Percentiles rank a stretch among this genome's conserved stretches.
Conservation (phyloP, 1,284 basidiomycete species). For the Anthracocystis panici-leucophaei region DNA sequence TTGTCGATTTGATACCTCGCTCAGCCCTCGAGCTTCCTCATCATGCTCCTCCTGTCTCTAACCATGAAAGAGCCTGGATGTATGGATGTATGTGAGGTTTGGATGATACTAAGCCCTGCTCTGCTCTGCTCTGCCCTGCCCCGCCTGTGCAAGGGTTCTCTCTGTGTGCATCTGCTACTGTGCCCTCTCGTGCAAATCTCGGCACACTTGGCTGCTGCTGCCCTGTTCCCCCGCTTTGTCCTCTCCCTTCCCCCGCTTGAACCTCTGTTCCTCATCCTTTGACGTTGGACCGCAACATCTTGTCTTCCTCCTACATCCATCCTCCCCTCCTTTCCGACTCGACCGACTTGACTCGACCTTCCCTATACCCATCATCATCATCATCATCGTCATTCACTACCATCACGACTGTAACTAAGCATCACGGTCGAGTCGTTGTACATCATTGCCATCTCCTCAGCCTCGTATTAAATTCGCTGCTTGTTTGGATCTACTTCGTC, state of each 20-base stretch:
- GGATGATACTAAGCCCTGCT: neutral
- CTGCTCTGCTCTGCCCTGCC: too few relatives aligned
- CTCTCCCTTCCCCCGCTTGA: neutral
- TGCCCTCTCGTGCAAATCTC: slow-evolving; percentile 3
- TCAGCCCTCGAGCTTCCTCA: neutral
- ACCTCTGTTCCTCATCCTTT: neutral
- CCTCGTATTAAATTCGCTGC: neutral
- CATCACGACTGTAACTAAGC: neutral
- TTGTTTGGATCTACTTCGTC: neutral
- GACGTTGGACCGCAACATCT: neutral
- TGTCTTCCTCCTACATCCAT: slow-evolving; percentile 11
- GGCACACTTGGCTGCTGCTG: slow-evolving; percentile 1
- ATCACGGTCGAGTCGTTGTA: slow-evolving; percentile 17
- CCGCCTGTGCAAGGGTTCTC: neutral
- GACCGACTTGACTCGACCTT: slow-evolving; percentile 21
- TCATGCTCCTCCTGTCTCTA: slow-evolving; percentile 1
- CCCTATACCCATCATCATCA: slow-evolving; percentile 16
- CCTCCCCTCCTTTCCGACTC: slow-evolving; percentile 17
- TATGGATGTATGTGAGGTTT: slow-evolving; percentile 2
- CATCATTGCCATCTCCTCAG: neutral
- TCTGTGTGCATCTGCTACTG: neutral
- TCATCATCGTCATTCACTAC: slow-evolving; percentile 3
- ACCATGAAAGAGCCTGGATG: neutral
- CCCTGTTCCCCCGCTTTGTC: slow-evolving; percentile 1
- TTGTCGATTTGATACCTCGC: slow-evolving; percentile 1